Evolutionary conservation across 805 yeast species (phyloP), one percentile per base, ranked within the genome.

Genomic region (Sungouiozyma ichnusensis): DNA sequence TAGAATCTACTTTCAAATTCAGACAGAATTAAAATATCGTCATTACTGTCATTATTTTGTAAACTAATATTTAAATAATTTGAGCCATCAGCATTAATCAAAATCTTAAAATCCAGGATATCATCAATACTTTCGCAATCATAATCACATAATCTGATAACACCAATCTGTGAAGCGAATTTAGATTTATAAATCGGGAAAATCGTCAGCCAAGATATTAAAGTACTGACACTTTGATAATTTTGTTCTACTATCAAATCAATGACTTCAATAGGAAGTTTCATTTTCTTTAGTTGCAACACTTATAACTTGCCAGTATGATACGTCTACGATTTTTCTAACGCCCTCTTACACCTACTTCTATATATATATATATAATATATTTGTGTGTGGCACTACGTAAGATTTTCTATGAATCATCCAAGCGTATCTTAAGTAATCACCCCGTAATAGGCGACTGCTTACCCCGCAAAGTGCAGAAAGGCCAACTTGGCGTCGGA

Each of bases 201-300:
- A 6, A 55, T 41, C 15, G 48, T 41, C 14, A 49, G 41, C 60
- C 63, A 58, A 3, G 59, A 42, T 15, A 48, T 44, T 14, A 53
- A 39, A 2, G 61, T 54, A 27, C 44, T 47, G n/a, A 55, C 46
- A 36, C 56, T 51, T 27, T 51, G 51, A 5, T 47, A 39, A 24
- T 56, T 54, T 20, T 47, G 43, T 9, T 40, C 33, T 4, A 54
- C 52, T 18, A 58, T 50, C 14, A 40, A 47, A n/a, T 54, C 50
- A 16, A 58, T 24, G 3, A 58, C 41, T 33, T 58, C 63, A 20
- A 46, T 39, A 3, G 63, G 63, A n/a, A 58, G 36, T 15, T 11
- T 24, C 29, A 24, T 24, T n/a, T n/a, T n/a, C n/a, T n/a, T n/a
- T n/a, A n/a, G n/a, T n/a, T n/a, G n/a, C n/a, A n/a, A n/a, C n/a